A percentile compares a stretch with the other conserved stretches of the same genome.
Conservation (phyloP, 192 early-diverging fungal genomes). For the Rhizophlyctis rosea region DNA sequence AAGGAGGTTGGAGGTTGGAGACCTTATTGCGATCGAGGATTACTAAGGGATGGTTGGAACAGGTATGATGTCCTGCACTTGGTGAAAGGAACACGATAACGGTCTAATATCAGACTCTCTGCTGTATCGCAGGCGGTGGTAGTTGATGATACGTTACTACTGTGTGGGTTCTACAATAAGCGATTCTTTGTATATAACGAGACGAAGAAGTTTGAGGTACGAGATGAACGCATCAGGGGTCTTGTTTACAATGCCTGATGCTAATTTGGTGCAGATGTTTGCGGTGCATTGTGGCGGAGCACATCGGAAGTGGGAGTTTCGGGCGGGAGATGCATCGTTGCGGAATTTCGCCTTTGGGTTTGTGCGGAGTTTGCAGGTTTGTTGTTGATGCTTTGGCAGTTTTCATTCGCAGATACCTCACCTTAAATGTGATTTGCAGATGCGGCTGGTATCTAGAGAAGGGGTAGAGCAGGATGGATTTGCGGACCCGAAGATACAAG, state of each 20-base stretch:
- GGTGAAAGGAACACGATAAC: neutral
- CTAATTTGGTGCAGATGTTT: conserved; percentile 33
- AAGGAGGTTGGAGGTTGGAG: conserved; percentile 38
- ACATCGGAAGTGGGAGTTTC: conserved; percentile 69
- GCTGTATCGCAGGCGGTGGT: conserved; percentile 13
- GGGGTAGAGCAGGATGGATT: conserved; percentile 33
- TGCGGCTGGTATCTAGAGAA: conserved; percentile 25
- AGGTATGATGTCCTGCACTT: conserved; percentile 5
- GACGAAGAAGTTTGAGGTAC: conserved; percentile 53
- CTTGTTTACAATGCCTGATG: neutral
- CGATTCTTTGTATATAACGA: conserved; percentile 71
- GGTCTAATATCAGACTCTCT: neutral
- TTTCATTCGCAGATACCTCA: too few species aligned
- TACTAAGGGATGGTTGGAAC: conserved; percentile 76
- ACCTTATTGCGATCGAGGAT: conserved; percentile 58
- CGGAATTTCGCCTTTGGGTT: conserved; percentile 56
- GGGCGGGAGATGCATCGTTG: conserved; percentile 41
- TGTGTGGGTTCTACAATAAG: conserved; percentile 73
- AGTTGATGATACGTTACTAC: conserved; percentile 51
- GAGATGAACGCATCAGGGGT: neutral
- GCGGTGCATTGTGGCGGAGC: conserved; percentile 74
- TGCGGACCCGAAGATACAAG: conserved; percentile 54
- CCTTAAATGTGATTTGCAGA: conserved; percentile 36
- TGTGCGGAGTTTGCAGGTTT: conserved; percentile 55
- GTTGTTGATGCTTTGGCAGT: too few species aligned